These are phyloP conservation scores for Trypanosoma avium DNA, from an alignment of 208 protist genomes.

Conservation along the genomic window DNA sequence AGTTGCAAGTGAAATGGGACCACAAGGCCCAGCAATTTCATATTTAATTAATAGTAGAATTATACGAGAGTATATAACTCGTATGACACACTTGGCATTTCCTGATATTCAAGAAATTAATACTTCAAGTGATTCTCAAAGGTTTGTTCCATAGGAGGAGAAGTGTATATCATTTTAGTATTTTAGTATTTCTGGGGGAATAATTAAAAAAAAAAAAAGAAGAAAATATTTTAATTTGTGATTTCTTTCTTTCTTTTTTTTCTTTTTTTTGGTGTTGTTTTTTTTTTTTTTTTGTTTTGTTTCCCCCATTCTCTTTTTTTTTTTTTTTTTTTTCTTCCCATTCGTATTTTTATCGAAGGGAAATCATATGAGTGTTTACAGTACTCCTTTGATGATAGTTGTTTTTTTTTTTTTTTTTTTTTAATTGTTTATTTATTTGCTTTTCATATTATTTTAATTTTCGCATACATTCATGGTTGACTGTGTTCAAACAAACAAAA, in stretches of 20 bases:
- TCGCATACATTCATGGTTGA: too few species aligned
- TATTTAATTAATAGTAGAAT: constrained; percentile 42
- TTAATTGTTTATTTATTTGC: too few species aligned
- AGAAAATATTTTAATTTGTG: too few species aligned
- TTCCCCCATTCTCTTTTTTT: background rate
- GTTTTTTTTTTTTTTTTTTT: too few species aligned
- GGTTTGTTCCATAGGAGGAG: constrained; percentile 38
- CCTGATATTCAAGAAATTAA: constrained; percentile 53
- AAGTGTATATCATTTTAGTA: constrained; percentile 2
- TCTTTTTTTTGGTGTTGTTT: constrained; percentile 8
- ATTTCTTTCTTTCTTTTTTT: constrained; percentile 23
- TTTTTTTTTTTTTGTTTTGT: constrained; percentile 18
- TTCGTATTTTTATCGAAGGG: too few species aligned
- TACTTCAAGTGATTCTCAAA: constrained; percentile 41
- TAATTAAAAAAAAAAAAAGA: too few species aligned
- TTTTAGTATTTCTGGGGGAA: background rate
- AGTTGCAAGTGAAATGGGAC: constrained; percentile 47
- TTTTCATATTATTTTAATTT: too few species aligned
- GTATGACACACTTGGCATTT: constrained; percentile 53
- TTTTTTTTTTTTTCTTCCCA: constrained; percentile 29
- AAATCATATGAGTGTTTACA: too few species aligned
- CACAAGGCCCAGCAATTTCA: constrained; percentile 40
- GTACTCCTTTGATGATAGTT: too few species aligned
- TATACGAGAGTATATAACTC: constrained; percentile 48
- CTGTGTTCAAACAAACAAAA: too few species aligned